A percentile compares a stretch with the other conserved stretches of the same genome.
These are phyloP conservation scores for Polyporus tsugae DNA, from an alignment of 1,284 basidiomycete genomes.

Conservation along the genomic window DNA sequence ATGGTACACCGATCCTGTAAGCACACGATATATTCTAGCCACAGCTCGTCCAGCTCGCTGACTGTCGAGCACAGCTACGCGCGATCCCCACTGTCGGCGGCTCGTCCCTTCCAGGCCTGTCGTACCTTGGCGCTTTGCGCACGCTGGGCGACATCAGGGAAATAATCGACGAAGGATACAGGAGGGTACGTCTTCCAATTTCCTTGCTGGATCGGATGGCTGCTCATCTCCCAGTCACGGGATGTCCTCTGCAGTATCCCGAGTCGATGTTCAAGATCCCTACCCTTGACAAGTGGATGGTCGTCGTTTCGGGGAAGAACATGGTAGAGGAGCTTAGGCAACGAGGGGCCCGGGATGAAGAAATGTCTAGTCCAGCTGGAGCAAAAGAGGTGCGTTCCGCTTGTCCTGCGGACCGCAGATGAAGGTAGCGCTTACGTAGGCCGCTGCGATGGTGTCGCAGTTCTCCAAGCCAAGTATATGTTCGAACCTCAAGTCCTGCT, in stretches of 20 bases:
- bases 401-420: not conserved
- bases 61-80: not conserved
- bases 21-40: not conserved
- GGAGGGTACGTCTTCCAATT: not conserved
- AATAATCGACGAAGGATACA: slow-evolving; percentile 26
- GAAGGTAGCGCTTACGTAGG: not conserved
- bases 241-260: slow-evolving; percentile 39
- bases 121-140: not conserved
- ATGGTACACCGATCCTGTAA: not conserved
- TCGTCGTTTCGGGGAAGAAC: slow-evolving; percentile 34
- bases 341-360: not conserved
- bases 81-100: slow-evolving; percentile 1
- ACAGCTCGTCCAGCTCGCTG: not conserved
- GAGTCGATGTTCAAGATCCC: slow-evolving; percentile 43
- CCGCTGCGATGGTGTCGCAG: not conserved
- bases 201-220: too few relatives aligned
- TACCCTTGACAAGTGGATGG: slow-evolving; percentile 42
- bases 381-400: not conserved
- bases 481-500: slow-evolving; percentile 15
- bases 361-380: not conserved
- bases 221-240: not conserved
- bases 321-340: not conserved
- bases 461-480: slow-evolving; percentile 25
- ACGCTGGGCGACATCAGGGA: not conserved
- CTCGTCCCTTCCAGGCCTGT: not conserved